Conservation (phyloP, 371 early-diverging fungal species). For the Apophysomyces trapeziformis region DNA sequence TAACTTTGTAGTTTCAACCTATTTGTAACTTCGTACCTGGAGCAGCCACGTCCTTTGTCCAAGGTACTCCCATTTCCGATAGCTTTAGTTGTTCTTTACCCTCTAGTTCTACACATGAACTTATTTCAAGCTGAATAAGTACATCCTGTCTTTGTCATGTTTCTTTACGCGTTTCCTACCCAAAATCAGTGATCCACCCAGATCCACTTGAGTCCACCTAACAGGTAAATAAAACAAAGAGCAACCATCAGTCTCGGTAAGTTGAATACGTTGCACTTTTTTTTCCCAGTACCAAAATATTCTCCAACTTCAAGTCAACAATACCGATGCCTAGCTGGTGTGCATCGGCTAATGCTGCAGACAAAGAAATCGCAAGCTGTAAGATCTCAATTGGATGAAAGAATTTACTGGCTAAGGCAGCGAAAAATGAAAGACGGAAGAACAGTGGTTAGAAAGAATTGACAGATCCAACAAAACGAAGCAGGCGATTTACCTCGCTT, state of each 20-base stretch:
- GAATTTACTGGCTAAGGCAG: neutral
- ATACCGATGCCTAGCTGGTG: constrained; percentile 38
- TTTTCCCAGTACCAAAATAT: constrained; percentile 26
- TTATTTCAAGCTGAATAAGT: constrained; percentile 10
- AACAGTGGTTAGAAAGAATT: neutral
- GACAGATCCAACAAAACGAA: too few species aligned
- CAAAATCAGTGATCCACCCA: constrained; percentile 46
- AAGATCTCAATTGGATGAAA: constrained; percentile 33
- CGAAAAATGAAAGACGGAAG: neutral
- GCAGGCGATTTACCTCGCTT: constrained; percentile 2
- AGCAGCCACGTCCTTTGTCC: constrained; percentile 44
- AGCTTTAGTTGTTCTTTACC: constrained; percentile 16
- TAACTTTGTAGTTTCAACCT: neutral
- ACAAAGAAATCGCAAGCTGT: constrained; percentile 34
- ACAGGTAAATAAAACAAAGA: neutral
- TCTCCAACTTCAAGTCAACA: constrained; percentile 46
- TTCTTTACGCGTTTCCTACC: constrained; percentile 18
- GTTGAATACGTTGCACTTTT: neutral
- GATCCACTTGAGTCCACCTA: constrained; percentile 35
- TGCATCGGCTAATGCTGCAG: constrained; percentile 36
- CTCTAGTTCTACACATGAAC: constrained; percentile 35
- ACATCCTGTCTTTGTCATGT: neutral
- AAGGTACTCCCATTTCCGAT: constrained; percentile 17
- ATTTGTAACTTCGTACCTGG: constrained; percentile 23
- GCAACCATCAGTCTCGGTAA: too few species aligned